Conservation (phyloP, 129 eudicot genomes). For the Flaveria linearis region DNA sequence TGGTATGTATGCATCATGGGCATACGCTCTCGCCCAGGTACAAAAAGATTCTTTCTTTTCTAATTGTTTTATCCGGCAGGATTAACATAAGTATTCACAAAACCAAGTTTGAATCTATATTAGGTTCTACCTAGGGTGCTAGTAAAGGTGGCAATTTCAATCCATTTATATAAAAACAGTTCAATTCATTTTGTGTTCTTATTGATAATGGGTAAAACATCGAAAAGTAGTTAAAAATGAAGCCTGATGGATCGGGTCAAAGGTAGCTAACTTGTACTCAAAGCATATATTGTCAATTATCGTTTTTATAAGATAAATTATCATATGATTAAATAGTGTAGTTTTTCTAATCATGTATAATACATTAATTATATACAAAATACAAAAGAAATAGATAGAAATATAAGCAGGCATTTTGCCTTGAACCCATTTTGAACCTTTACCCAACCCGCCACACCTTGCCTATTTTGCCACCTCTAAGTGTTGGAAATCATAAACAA, state of each 20-base stretch:
- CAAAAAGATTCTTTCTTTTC: background rate
- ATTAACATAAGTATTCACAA: background rate
- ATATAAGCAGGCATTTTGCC: background rate
- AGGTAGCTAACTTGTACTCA: background rate
- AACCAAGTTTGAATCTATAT: background rate
- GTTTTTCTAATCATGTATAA: background rate
- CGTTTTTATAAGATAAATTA: background rate
- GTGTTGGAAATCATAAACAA: background rate
- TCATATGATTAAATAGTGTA: background rate
- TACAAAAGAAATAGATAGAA: no score
- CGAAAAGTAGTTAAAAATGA: background rate
- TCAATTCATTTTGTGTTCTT: background rate
- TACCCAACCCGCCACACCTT: background rate
- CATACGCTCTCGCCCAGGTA: constrained; percentile 42
- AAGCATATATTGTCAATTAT: background rate
- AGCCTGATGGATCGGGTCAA: background rate
- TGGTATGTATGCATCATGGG: constrained; percentile 39
- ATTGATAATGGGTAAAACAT: background rate
- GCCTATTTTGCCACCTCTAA: background rate
- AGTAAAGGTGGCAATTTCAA: background rate
- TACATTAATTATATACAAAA: no score
- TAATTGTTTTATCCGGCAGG: background rate
- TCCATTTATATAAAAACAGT: background rate
- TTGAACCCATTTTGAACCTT: background rate
- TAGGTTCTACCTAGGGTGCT: background rate